Conservation (phyloP, 495 filamentous ascomycete genomes). For the Penicillium tannophilum region DNA sequence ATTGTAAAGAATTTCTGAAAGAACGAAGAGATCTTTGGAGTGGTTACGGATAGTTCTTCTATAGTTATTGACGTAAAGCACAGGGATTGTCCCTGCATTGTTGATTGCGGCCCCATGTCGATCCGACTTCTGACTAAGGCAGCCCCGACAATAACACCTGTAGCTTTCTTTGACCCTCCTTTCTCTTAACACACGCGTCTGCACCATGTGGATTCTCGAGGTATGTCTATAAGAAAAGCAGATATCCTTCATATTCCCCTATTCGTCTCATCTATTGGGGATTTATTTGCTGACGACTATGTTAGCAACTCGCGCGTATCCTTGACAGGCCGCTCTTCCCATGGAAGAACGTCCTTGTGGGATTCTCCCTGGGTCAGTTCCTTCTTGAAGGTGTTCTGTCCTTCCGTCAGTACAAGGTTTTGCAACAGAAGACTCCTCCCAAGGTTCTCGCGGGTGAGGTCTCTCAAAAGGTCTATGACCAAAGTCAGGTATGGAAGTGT, state of each 20-base stretch:
- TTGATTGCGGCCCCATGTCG: conserved; percentile 1
- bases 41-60: not conserved
- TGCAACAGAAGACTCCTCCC: conserved; percentile 76
- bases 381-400: conserved; percentile 83
- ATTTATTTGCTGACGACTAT: conserved; percentile 15
- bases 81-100: conserved; percentile 3
- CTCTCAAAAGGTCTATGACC: conserved; percentile 87
- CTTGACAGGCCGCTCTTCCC: conserved; percentile 92
- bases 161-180: conserved; percentile 27
- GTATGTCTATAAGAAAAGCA: conserved; percentile 25
- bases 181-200: conserved; percentile 23
- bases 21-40: no score
- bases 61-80: not conserved
- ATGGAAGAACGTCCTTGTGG: conserved; percentile 94
- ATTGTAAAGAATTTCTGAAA: no score
- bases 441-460: conserved; percentile 85
- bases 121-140: conserved; percentile 32
- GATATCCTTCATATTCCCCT: not conserved
- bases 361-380: conserved; percentile 88
- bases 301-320: conserved; percentile 78
- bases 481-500: conserved; percentile 68
- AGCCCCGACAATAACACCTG: conserved; percentile 26
- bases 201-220: conserved; percentile 49
- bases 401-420: conserved; percentile 81
- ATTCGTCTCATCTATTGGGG: not conserved